Percentiles rank a stretch among this genome's conserved stretches.
phyloP scores from a whole-genome alignment of 2,329 filamentous ascomycete species.

The Colletotrichum melonis region DNA sequence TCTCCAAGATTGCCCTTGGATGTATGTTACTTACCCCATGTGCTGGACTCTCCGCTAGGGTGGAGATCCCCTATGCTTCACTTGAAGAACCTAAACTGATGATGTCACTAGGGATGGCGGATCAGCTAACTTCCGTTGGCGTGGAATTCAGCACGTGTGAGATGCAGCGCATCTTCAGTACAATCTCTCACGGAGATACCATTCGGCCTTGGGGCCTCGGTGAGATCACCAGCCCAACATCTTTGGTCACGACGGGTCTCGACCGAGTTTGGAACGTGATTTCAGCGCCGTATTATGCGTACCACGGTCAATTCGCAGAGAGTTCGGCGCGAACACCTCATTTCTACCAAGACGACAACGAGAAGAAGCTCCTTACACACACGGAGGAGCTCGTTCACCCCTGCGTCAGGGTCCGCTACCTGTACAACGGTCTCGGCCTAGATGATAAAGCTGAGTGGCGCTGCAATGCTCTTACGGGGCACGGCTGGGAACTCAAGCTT shows the following conservation, averaged over 20 bases:
- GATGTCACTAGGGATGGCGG: conserved; percentile 35
- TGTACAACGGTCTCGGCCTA: conserved; percentile 42
- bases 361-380: not conserved
- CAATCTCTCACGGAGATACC: conserved; percentile 20
- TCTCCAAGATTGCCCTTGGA: conserved; percentile 39
- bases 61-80: too few species aligned
- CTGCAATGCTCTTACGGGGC: conserved; percentile 34
- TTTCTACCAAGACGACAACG: conserved; percentile 37
- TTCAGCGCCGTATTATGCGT: not conserved
- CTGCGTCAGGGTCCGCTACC: conserved; percentile 46
- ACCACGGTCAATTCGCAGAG: conserved; percentile 8
- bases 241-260: conserved; percentile 7
- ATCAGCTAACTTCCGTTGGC: conserved; percentile 39
- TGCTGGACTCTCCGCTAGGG: not conserved
- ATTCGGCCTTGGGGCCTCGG: conserved; percentile 38
- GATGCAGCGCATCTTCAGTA: conserved; percentile 38
- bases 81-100: fast-evolving
- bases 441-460: conserved; percentile 43
- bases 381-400: conserved; percentile 45
- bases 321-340: conserved; percentile 38
- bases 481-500: conserved; percentile 19
- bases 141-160: conserved; percentile 39
- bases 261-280: conserved; percentile 16
- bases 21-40: conserved; percentile 16
- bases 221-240: conserved; percentile 34